Conservation (phyloP, 805 yeast genomes). For the Priceomyces carsonii region DNA sequence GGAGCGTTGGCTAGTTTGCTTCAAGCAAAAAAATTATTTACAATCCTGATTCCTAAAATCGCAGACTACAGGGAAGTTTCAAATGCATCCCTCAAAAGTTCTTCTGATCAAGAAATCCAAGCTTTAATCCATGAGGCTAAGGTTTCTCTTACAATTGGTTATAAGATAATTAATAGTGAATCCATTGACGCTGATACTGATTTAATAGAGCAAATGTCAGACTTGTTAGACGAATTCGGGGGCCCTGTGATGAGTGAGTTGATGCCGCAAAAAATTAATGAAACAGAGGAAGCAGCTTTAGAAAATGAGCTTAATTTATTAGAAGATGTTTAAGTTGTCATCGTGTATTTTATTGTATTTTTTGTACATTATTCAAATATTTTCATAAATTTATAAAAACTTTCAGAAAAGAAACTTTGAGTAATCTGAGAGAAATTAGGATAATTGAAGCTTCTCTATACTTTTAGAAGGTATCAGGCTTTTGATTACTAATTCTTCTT, state of each 20-base stretch:
- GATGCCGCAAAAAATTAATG: slow-evolving; percentile 31
- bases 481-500: no score
- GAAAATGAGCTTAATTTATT: slow-evolving; percentile 51
- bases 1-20: slow-evolving; percentile 76
- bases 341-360: no score
- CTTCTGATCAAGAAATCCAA: slow-evolving; percentile 27
- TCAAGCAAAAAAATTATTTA: slow-evolving; percentile 28
- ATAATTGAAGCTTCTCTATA: no score
- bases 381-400: no score
- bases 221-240: slow-evolving; percentile 56
- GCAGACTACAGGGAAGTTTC: slow-evolving; percentile 43
- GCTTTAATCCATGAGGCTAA: slow-evolving; percentile 40
- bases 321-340: slow-evolving; percentile 15
- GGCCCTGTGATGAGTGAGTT: slow-evolving; percentile 52
- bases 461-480: no score
- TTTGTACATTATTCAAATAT: no score
- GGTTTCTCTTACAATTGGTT: slow-evolving; percentile 45
- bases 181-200: slow-evolving; percentile 57
- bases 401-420: no score
- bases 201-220: slow-evolving; percentile 52
- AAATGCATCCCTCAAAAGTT: slow-evolving; percentile 17
- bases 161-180: slow-evolving; percentile 40
- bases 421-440: no score
- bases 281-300: slow-evolving; percentile 49
- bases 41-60: no score